Evolutionary conservation across 2,329 filamentous ascomycete species (phyloP), one percentile per base, ranked within the genome.

Genomic region (Cryoendolithus antarcticus): DNA sequence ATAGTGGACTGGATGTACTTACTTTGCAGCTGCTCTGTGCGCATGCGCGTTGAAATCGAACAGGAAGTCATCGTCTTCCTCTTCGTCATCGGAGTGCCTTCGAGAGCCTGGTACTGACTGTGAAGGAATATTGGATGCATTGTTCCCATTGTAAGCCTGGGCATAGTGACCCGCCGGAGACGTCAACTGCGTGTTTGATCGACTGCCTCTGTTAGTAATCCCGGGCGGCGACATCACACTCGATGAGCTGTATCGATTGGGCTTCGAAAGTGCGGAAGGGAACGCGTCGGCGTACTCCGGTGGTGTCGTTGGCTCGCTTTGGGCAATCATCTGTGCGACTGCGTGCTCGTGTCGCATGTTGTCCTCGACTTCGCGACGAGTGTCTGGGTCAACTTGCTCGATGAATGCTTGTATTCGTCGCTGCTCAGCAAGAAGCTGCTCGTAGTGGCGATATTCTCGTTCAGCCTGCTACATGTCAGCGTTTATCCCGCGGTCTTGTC

Each of bases 281-380:
- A 93, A 89, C 45, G 75, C 77, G 48, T 93, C 86, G 51, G 79
- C 80, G 60, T 91, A 89, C 61, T 96, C 91, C 27, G 91, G 91
- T 13, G 91, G 91, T 13, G 91, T 98, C 2, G 91, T 95, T 10
- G 91, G 91, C 64, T 96, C 89, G 51, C 85, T 94, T 58, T 93
- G 84, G 44, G 77, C 70, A 45, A 70, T 63, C 52, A 70, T 67
- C 65, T 63, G 55, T 64, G 65, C 52, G 41, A 93, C 71, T 50
- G 91, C 83, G 51, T 86, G 80, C 54, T 86, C 81, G 66, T 96
- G 82, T 59, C 84, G 79, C 42, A 82, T 77, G 53, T 93, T 78
- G 57, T 94, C 86, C 51, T 82, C 75, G 57, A 88, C 85, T 56
- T 91, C 83, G 45, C 75, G 77, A 46, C 81, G 79, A 60, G 89